Conservation (phyloP, 1,284 basidiomycete genomes). For the Boletus sp. region DNA sequence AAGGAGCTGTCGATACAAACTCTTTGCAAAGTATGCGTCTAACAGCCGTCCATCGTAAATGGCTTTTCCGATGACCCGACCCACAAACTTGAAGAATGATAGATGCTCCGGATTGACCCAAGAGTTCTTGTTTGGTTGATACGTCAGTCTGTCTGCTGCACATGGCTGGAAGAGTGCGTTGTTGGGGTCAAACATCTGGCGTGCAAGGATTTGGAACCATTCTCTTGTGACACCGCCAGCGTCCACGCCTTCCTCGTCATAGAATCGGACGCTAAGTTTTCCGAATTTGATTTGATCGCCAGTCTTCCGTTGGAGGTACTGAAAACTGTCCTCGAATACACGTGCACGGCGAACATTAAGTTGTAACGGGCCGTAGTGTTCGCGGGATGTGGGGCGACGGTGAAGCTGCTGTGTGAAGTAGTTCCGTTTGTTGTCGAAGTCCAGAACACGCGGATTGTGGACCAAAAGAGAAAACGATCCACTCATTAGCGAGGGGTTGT, state of each 20-base stretch:
- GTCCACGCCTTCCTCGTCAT: conserved; percentile 97
- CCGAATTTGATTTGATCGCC: conserved; percentile 98
- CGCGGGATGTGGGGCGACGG: conserved; percentile 73
- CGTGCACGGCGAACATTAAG: conserved; percentile 90
- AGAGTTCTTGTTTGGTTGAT: conserved; percentile 95
- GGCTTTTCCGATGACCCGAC: conserved; percentile 94
- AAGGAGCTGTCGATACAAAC: conserved; percentile 89
- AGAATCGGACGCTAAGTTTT: conserved; percentile 95
- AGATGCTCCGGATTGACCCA: conserved; percentile 94
- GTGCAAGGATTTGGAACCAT: conserved; percentile 97
- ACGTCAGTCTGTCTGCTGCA: conserved; percentile 89
- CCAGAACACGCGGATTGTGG: conserved; percentile 93
- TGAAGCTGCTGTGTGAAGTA: conserved; percentile 98
- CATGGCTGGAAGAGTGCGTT: conserved; percentile 98
- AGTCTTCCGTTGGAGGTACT: conserved; percentile 82
- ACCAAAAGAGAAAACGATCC: conserved; percentile 97
- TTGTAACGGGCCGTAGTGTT: conserved; percentile 82
- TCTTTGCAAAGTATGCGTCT: conserved; percentile 97
- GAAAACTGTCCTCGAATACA: conserved; percentile 97
- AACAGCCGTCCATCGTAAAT: conserved; percentile 94
- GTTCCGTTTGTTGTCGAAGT: conserved; percentile 99
- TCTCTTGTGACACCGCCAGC: conserved; percentile 97
- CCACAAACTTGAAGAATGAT: conserved; percentile 98
- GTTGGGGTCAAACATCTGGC: conserved; percentile 99
- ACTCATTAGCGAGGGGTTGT: conserved; percentile 96